Base-by-base conservation (phyloP, 2,329 filamentous ascomycete genomes). In the Alternaria sp. region DNA sequence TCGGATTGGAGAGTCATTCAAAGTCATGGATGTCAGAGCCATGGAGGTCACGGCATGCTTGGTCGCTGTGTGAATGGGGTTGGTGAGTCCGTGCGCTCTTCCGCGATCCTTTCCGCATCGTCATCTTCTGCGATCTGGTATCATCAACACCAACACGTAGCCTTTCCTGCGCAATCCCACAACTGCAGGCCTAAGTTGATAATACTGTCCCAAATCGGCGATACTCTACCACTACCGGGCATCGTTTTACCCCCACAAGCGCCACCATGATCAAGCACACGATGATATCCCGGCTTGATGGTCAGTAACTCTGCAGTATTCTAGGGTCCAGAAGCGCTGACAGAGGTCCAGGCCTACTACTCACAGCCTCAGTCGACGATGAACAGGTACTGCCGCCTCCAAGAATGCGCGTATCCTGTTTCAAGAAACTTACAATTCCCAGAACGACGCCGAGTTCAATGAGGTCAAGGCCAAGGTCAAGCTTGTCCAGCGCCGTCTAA, bases 321-420 rank as follows among this genome's bases (percentile, higher is more conserved):
- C 46, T 22, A 36, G 54, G 28, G 32, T 18, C 11, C 36, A 34
- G 20, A 6, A 36, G 51, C 56, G 25, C 72, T 78, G 59, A 78
- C 64, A 57, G 12, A 32, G 8, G 5, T 30, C 30, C 56, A 97
- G 94, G 94, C 86, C 88, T 98, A 68, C 94, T 97, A 86, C 88
- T 99, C 70, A 94, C 93, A 76, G 94, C 94, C 62, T 97, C 94
- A 2, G 92, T 97, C 73, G 95, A 98, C 80, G 93, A 97, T 78
- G 91, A 93, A 75, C 88, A 92, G 82, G 89, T 90, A 75, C 40
- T 25, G 38, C n/a, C 52, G 34, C 44, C 27, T 28, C 18, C 9
- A 40, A 14, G 63, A 16, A 27, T 12, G 28, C 34, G 28, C 44
- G 32, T 53, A 20, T 32, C 4, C 30, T 22, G 12, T 27, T 65